Conservation (phyloP, 495 filamentous ascomycete species). For the Penicillium cosmopolitanum region DNA sequence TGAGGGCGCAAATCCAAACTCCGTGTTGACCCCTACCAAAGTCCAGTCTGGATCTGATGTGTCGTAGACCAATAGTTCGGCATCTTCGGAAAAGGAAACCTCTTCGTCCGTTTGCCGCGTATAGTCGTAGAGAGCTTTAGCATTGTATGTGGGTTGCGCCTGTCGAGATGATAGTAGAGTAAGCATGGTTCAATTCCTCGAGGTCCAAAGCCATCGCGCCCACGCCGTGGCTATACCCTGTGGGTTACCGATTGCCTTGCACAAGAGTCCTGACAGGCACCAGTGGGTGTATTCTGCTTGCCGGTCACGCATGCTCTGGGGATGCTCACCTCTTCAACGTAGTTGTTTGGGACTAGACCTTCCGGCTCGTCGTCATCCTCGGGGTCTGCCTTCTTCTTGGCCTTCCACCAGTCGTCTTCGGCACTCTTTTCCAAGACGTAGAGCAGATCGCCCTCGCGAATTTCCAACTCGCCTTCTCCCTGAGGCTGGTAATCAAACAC, state of each 20-base stretch:
- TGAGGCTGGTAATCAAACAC: slow-evolving; percentile 94
- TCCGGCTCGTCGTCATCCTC: slow-evolving; percentile 95
- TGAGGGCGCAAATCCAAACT: slow-evolving; percentile 94
- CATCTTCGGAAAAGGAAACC: slow-evolving; percentile 92
- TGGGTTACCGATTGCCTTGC: not conserved
- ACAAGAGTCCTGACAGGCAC: not conserved
- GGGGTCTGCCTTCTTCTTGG: slow-evolving; percentile 90
- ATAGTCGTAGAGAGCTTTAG: slow-evolving; percentile 94
- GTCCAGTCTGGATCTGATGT: slow-evolving; percentile 95
- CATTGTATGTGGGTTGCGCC: slow-evolving; percentile 72
- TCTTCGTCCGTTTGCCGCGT: slow-evolving; percentile 97
- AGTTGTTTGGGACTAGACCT: slow-evolving; percentile 93
- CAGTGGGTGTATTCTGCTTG: not conserved
- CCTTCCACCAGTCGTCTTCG: slow-evolving; percentile 98
- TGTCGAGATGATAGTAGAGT: slow-evolving; percentile 33
- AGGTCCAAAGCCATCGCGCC: not conserved
- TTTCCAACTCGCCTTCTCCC: slow-evolving; percentile 81
- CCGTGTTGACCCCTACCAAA: slow-evolving; percentile 79
- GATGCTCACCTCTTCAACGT: slow-evolving; percentile 86
- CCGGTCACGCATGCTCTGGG: slow-evolving; percentile 1
- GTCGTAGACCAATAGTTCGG: slow-evolving; percentile 82
- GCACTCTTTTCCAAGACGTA: slow-evolving; percentile 88
- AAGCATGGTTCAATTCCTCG: slow-evolving; percentile 18
- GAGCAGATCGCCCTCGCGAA: slow-evolving; percentile 87
- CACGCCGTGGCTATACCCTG: not conserved